These are phyloP conservation scores for Paramecium pentaurelia DNA, from an alignment of 73 alveolate genomes.

Conservation along the genomic window DNA sequence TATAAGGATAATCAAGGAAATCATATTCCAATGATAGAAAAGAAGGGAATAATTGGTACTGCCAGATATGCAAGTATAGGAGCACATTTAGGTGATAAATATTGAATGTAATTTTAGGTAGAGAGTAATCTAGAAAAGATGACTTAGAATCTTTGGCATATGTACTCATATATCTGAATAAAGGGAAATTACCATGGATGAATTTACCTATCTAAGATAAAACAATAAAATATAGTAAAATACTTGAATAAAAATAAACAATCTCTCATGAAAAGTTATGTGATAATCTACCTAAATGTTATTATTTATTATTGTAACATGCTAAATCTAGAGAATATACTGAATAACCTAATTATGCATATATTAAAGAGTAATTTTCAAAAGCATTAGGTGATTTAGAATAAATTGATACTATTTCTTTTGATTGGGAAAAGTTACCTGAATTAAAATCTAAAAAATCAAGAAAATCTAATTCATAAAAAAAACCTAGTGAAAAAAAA, in stretches of 20 bases:
- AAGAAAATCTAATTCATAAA: neutral
- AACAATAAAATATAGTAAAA: slow-evolving; percentile 72
- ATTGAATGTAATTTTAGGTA: slow-evolving; percentile 55
- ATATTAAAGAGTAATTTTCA: neutral
- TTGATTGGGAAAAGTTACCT: slow-evolving; percentile 44
- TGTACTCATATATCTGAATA: slow-evolving; percentile 66
- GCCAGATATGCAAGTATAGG: slow-evolving; percentile 74
- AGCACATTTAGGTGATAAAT: slow-evolving; percentile 66
- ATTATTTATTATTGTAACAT: slow-evolving; percentile 57
- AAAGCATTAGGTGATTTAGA: neutral
- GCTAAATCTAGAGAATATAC: slow-evolving; percentile 70
- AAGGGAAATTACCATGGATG: slow-evolving; percentile 76
- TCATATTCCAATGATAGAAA: slow-evolving; percentile 70
- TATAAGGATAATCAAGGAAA: slow-evolving; percentile 74
- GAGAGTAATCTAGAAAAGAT: slow-evolving; percentile 77
- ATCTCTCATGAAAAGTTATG: slow-evolving; percentile 76
- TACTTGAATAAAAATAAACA: slow-evolving; percentile 72
- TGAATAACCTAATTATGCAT: slow-evolving; percentile 74
- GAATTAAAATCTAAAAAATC: slow-evolving; percentile 27
- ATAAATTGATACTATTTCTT: neutral
- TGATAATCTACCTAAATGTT: slow-evolving; percentile 69
- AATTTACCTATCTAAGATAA: slow-evolving; percentile 59
- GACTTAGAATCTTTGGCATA: slow-evolving; percentile 73
- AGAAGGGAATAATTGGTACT: slow-evolving; percentile 75
- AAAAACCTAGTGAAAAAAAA: neutral